Evolutionary conservation across 495 filamentous ascomycete genomes (phyloP).

Genomic region (Glonium stellatum): DNA sequence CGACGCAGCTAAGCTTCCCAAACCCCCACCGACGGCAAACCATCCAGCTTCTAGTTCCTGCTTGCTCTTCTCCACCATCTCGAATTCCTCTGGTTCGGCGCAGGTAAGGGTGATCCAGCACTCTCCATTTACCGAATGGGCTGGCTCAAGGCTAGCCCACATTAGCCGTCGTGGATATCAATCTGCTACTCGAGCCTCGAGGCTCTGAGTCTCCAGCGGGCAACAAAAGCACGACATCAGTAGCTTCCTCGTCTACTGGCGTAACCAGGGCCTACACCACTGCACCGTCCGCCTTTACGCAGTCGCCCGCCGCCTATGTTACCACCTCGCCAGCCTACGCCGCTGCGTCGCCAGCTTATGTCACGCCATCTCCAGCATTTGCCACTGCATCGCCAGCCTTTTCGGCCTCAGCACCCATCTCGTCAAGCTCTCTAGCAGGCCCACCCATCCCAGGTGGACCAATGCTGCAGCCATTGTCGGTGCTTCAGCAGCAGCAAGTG

Average conservation of each 20-base stretch:
- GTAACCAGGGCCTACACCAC: conserved; percentile 24
- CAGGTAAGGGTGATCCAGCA: conserved; percentile 4
- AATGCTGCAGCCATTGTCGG: conserved; percentile 20
- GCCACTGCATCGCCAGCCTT: conserved; percentile 12
- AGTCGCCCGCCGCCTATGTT: conserved; percentile 21
- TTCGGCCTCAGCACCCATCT: conserved; percentile 11
- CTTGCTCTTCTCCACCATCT: not conserved
- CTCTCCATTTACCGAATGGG: conserved; percentile 23
- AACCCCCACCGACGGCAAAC: conserved; percentile 10
- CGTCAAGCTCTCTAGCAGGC: conserved; percentile 4
- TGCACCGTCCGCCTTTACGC: conserved; percentile 25
- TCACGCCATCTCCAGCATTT: conserved; percentile 20
- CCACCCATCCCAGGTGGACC: conserved; percentile 24
- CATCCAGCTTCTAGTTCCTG: not conserved
- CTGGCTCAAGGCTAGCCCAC: conserved; percentile 26
- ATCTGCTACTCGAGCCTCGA: conserved; percentile 67
- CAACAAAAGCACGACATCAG: conserved; percentile 32
- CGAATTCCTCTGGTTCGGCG: not conserved
- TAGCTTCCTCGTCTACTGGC: conserved; percentile 24
- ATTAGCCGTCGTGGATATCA: conserved; percentile 82
- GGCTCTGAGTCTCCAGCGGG: conserved; percentile 65
- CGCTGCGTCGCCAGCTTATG: conserved; percentile 24
- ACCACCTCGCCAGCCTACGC: conserved; percentile 16
- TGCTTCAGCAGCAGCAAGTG: conserved; percentile 18
- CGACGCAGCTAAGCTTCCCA: conserved; percentile 4